phyloP scores from a whole-genome alignment of 176 grass and related monocot species.

The Saccharum officinarum region DNA sequence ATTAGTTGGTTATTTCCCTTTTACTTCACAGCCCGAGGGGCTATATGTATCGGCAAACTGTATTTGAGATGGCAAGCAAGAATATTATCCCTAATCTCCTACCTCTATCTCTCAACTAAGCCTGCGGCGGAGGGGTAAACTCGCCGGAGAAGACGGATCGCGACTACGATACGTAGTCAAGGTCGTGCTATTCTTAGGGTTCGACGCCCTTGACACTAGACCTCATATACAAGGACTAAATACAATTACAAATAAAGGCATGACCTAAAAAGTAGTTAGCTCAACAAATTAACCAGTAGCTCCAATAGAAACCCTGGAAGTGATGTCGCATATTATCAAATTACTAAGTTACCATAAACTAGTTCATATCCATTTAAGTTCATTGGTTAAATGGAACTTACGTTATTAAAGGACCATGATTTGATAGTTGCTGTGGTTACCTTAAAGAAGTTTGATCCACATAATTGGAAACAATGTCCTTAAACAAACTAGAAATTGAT shows the following conservation, averaged over 20 bases:
- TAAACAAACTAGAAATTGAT: conserved; percentile 32
- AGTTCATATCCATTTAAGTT: background rate
- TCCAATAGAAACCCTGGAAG: background rate
- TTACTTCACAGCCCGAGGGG: no score
- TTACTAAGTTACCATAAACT: background rate
- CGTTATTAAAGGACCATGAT: background rate
- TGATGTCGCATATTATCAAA: background rate
- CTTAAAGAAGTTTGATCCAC: conserved; percentile 14
- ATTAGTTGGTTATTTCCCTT: no score
- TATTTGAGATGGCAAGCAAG: no score
- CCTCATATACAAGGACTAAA: conserved; percentile 5
- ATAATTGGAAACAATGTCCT: conserved; percentile 13
- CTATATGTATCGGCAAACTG: no score
- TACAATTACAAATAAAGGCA: background rate
- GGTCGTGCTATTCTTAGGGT: no score
- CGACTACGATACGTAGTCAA: no score
- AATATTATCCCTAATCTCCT: no score
- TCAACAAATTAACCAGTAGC: background rate
- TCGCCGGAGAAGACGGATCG: no score
- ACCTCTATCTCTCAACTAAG: no score
- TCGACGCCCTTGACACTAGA: no score
- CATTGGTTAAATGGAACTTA: background rate
- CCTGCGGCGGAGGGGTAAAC: no score
- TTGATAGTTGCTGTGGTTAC: conserved; percentile 3
- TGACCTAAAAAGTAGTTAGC: background rate